Evolutionary conservation across 108 stramenopile species (phyloP).

Genomic region (Conticribra weissflogii): DNA sequence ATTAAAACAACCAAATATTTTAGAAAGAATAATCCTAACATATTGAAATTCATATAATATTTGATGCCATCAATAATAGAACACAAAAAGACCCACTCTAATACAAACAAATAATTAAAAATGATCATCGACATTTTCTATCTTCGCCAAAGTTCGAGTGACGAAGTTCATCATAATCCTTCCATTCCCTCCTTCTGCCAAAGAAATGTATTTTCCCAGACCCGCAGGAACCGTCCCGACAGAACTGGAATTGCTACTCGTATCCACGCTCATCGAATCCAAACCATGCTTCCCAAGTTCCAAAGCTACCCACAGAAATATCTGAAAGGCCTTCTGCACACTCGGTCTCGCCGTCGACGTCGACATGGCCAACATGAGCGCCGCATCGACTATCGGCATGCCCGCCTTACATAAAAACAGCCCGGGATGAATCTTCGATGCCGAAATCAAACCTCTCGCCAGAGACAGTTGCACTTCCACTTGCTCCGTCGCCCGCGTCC

Average conservation of each 20-base stretch:
- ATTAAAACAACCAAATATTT: too few relatives aligned
- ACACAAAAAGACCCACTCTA: too few relatives aligned
- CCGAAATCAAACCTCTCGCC: conserved; percentile 45
- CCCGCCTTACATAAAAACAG: conserved; percentile 55
- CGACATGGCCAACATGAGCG: conserved; percentile 58
- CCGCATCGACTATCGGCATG: conserved; percentile 56
- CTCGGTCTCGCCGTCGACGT: conserved; percentile 31
- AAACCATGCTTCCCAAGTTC: conserved; percentile 16
- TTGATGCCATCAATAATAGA: too few relatives aligned
- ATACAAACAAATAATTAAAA: conserved; percentile 6
- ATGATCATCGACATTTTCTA: conserved; percentile 43
- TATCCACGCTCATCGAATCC: conserved; percentile 6
- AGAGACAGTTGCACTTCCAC: conserved; percentile 51
- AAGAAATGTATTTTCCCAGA: conserved; percentile 51
- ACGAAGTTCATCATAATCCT: conserved; percentile 63
- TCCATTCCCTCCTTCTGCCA: conserved; percentile 61
- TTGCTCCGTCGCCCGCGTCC: conserved; percentile 53
- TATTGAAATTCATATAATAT: too few relatives aligned
- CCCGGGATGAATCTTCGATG: conserved; percentile 34
- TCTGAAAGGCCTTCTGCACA: conserved; percentile 52
- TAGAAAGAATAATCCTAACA: too few relatives aligned
- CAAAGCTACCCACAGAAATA: conserved; percentile 58
- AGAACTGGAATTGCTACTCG: conserved; percentile 6
- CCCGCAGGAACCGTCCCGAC: conserved; percentile 33
- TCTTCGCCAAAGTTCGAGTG: conserved; percentile 41